Percentiles rank a stretch among this genome's conserved stretches.
Evolutionary conservation across 2,329 filamentous ascomycete genomes (phyloP).

Genomic region (Colletotrichum incanum): DNA sequence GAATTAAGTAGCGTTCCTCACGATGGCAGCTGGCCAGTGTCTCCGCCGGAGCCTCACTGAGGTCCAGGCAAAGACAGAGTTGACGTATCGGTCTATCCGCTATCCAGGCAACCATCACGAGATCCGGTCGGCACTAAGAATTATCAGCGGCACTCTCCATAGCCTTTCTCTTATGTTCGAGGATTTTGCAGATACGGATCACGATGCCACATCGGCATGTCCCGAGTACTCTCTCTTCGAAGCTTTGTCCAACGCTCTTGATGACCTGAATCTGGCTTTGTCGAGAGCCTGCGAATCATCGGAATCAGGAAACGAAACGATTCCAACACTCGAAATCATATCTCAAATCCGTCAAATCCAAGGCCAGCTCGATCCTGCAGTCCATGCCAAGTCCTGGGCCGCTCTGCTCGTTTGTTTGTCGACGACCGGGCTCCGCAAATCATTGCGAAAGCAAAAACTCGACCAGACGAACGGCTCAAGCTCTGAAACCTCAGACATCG

Average conservation of each 20-base stretch:
- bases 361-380: background rate
- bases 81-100: background rate
- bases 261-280: background rate
- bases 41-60: background rate
- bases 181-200: background rate
- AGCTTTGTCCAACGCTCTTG: background rate
- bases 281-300: background rate
- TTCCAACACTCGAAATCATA: background rate
- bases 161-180: constrained; percentile 11
- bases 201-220: background rate
- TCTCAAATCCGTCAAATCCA: background rate
- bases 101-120: background rate
- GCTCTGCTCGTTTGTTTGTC: constrained; percentile 9
- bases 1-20: too few species aligned
- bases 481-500: too few species aligned
- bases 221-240: constrained; percentile 8
- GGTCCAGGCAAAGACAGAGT: background rate
- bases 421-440: background rate
- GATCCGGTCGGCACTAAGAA: constrained; percentile 10
- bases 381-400: background rate
- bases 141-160: constrained; percentile 15
- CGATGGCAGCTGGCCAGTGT: background rate
- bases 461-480: too few species aligned
- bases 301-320: too few species aligned
- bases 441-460: constrained; percentile 42